Conservation (phyloP, 768 basidiomycete species). For the Leccinum sublutescens region DNA sequence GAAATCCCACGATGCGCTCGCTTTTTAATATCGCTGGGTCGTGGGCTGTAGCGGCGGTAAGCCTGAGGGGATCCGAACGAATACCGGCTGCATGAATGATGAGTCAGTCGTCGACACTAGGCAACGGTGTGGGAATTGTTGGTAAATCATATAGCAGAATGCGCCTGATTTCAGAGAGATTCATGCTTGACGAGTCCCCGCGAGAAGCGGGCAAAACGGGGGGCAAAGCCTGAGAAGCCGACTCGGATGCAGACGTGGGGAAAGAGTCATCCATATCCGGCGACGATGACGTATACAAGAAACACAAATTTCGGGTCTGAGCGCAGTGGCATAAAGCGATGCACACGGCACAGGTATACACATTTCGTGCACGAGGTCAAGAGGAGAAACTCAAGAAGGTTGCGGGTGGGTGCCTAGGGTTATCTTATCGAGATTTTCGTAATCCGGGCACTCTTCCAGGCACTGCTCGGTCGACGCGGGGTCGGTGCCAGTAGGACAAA, state of each 20-base stretch:
- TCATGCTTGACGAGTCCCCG: neutral
- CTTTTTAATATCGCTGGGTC: neutral
- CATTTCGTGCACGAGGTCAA: neutral
- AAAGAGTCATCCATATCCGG: neutral
- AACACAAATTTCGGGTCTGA: neutral
- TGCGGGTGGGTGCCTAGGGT: neutral
- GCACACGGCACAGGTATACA: neutral
- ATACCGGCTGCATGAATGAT: neutral
- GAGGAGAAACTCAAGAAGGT: neutral
- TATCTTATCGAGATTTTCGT: conserved; percentile 1
- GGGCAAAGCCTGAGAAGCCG: neutral
- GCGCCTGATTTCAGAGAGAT: neutral
- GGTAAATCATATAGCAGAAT: neutral
- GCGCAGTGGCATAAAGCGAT: neutral
- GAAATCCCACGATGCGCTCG: neutral
- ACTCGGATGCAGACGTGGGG: neutral
- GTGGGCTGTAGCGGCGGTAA: neutral
- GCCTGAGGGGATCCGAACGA: neutral
- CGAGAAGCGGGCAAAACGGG: neutral
- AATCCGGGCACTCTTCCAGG: neutral
- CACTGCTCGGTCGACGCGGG: neutral
- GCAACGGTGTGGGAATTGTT: neutral
- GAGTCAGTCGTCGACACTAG: neutral
- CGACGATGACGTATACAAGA: conserved; percentile 7
- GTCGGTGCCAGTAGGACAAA: neutral